A percentile compares a stretch with the other conserved stretches of the same genome.
Conservation (phyloP, 2,329 filamentous ascomycete genomes). For the Pyrenochaeta sp. region DNA sequence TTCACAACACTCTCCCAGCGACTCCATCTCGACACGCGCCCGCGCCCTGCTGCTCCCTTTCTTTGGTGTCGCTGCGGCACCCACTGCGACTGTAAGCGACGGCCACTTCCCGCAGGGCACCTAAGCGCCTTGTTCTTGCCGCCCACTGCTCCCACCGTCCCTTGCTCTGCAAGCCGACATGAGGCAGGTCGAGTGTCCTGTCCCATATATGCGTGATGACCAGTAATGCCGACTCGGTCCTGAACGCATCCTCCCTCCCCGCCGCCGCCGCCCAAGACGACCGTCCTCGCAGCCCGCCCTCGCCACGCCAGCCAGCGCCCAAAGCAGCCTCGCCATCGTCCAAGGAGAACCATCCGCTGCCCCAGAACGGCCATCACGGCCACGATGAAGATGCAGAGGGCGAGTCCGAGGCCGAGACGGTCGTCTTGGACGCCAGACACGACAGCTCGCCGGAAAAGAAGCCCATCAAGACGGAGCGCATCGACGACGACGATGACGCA, state of each 20-base stretch:
- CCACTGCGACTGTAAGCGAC: conserved; percentile 6
- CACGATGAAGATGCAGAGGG: conserved; percentile 47
- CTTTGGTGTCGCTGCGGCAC: conserved; percentile 19
- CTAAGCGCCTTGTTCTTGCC: conserved; percentile 34
- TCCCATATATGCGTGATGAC: conserved; percentile 50
- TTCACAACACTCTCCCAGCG: conserved; percentile 18
- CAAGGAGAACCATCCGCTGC: conserved; percentile 21
- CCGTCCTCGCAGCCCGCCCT: conserved; percentile 18
- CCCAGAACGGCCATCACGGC: conserved; percentile 37
- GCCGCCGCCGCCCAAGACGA: conserved; percentile 20
- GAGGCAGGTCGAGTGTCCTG: conserved; percentile 51
- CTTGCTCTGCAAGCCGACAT: conserved; percentile 46
- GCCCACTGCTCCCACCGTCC: conserved; percentile 24
- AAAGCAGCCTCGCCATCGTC: conserved; percentile 31
- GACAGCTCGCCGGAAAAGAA: conserved; percentile 51
- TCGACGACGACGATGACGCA: conserved; percentile 44
- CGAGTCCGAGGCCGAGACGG: conserved; percentile 61
- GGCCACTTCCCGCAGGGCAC: conserved; percentile 18
- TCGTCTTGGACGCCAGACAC: conserved; percentile 54
- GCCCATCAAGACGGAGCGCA: conserved; percentile 52
- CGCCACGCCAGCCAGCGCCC: conserved; percentile 16
- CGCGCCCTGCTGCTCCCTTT: conserved; percentile 19
- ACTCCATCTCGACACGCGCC: conserved; percentile 18
- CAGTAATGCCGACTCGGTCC: conserved; percentile 48
- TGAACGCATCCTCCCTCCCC: conserved; percentile 38